Conservation (phyloP, 2,329 filamentous ascomycete species). For the Pseudocercospora eumusae region DNA sequence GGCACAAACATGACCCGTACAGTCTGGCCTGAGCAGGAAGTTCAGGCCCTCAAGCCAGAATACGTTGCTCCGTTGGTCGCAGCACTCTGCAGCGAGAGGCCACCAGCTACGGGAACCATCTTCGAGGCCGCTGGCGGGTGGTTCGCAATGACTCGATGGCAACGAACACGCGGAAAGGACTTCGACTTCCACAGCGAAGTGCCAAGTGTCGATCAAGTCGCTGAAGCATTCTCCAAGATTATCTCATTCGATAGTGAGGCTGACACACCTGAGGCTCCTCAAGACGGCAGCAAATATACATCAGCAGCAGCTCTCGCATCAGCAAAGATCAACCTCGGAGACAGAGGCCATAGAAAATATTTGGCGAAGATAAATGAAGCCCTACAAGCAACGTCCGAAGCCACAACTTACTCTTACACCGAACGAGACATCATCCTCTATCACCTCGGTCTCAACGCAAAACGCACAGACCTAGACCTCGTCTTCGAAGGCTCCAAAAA, state of each 20-base stretch:
- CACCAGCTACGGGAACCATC: slow-evolving; percentile 76
- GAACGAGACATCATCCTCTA: slow-evolving; percentile 91
- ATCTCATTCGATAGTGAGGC: slow-evolving; percentile 82
- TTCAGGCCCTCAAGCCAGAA: slow-evolving; percentile 96
- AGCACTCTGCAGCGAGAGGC: slow-evolving; percentile 79
- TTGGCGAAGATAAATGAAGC: slow-evolving; percentile 75
- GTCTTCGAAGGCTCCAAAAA: slow-evolving; percentile 88
- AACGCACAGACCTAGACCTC: slow-evolving; percentile 80
- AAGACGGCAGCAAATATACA: slow-evolving; percentile 70
- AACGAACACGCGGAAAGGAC: slow-evolving; percentile 80
- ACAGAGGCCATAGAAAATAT: slow-evolving; percentile 35
- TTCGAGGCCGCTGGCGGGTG: slow-evolving; percentile 95
- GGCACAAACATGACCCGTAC: slow-evolving; percentile 92
- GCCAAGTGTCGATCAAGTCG: slow-evolving; percentile 25
- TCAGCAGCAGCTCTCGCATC: slow-evolving; percentile 41
- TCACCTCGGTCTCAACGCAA: slow-evolving; percentile 86
- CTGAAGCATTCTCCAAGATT: slow-evolving; percentile 68
- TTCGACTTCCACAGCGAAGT: slow-evolving; percentile 54
- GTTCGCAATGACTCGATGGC: slow-evolving; percentile 88
- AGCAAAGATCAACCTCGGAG: slow-evolving; percentile 57
- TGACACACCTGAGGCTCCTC: slow-evolving; percentile 76
- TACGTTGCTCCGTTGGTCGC: slow-evolving; percentile 92
- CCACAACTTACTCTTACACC: slow-evolving; percentile 59
- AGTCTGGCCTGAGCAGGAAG: slow-evolving; percentile 90
- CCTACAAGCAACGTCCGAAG: slow-evolving; percentile 56